A percentile compares a stretch with the other conserved stretches of the same genome.
phyloP scores from a whole-genome alignment of 2,329 filamentous ascomycete genomes.

The Sporothrix pallida region DNA sequence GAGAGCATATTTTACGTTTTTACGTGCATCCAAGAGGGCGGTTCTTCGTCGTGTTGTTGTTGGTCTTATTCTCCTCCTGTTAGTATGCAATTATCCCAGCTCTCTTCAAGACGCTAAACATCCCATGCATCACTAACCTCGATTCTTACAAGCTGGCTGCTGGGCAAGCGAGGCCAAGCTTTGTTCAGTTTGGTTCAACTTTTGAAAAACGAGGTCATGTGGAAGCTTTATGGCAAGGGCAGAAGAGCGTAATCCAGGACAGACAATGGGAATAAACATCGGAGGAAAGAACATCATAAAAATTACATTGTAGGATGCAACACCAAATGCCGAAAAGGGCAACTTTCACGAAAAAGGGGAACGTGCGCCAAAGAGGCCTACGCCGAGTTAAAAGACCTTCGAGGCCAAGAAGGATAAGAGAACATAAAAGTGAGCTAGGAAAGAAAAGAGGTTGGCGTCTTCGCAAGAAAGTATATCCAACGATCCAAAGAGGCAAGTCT shows the following conservation, averaged over 20 bases:
- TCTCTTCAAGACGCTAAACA: neutral
- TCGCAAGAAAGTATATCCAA: neutral
- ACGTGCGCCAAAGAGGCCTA: slow-evolving; percentile 14
- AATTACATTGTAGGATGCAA: neutral
- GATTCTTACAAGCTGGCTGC: neutral
- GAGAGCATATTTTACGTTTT: neutral
- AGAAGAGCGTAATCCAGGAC: neutral
- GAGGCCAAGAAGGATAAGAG: neutral
- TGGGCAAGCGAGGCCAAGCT: neutral
- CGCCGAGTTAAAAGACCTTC: neutral
- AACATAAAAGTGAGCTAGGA: neutral
- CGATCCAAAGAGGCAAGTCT: slow-evolving; percentile 10
- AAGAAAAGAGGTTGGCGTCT: neutral
- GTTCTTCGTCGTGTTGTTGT: neutral
- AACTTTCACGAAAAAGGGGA: neutral
- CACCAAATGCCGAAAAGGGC: neutral
- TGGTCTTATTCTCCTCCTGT: neutral
- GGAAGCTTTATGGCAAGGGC: neutral
- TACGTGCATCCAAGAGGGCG: neutral
- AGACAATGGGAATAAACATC: neutral
- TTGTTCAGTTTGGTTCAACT: no score
- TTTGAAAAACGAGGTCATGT: neutral
- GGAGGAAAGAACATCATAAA: neutral
- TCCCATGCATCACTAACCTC: slow-evolving; percentile 7
- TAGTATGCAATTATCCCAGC: neutral